phyloP scores from a whole-genome alignment of 192 early-diverging fungal genomes.

The Podila verticillata region DNA sequence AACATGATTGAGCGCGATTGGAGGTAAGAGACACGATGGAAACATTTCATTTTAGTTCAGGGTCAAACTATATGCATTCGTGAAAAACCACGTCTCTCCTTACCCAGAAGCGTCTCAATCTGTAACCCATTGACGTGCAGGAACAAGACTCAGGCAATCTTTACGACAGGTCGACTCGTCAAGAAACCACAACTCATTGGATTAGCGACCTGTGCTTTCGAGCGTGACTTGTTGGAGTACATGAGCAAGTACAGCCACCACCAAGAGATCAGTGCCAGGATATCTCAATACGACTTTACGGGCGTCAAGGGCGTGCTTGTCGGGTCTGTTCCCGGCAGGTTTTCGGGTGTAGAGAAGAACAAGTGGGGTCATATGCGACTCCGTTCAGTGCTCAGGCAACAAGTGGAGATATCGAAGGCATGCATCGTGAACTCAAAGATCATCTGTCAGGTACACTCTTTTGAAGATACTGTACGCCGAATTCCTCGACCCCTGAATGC shows the following conservation, averaged over 20 bases:
- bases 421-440: constrained; percentile 38
- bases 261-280: constrained; percentile 34
- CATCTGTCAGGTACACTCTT: constrained; percentile 55
- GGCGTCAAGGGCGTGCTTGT: constrained; percentile 60
- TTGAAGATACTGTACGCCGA: no score
- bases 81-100: background rate
- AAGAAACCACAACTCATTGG: constrained; percentile 32
- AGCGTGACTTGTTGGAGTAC: constrained; percentile 64
- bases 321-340: constrained; percentile 68
- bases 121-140: constrained; percentile 12
- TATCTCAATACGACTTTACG: constrained; percentile 64
- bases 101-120: no score
- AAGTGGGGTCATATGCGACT: constrained; percentile 67
- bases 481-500: no score
- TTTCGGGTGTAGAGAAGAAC: constrained; percentile 44
- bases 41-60: background rate
- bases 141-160: constrained; percentile 69
- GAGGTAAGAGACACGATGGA: constrained; percentile 52
- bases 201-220: constrained; percentile 55
- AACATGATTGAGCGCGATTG: constrained; percentile 71
- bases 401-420: constrained; percentile 40
- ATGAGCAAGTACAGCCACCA: constrained; percentile 52
- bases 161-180: constrained; percentile 53
- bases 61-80: background rate
- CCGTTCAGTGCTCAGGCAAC: constrained; percentile 44